Evolutionary conservation across 352 stramenopile species (phyloP), one percentile per base, ranked within the genome.

Genomic region (Phytophthora tubulina): DNA sequence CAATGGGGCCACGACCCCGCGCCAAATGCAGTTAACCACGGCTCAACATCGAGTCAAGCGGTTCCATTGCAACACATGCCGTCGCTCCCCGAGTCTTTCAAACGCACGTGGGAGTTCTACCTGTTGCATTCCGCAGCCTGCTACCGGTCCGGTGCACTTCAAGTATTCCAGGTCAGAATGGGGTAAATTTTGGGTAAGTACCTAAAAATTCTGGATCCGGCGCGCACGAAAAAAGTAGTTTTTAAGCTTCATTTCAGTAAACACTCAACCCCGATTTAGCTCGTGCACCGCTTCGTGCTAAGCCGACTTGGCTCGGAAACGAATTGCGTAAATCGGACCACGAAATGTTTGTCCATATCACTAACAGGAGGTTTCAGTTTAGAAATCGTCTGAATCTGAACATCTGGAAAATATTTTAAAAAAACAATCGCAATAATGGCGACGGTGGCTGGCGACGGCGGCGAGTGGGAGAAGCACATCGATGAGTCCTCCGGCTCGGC

Each of bases 71-170:
- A 66, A 46, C 54, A 46, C 21, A 54, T 67, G 38, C 70, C 69
- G 17, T 88, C 78, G 21, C 67, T 94, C 14, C 88, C 88, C 3
- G 78, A 93, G 51, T 93, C 85, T 4, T 97, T 96, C 53, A 84
- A 89, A 52, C 86, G 91, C 41, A 95, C 86, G 33, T 97, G 88
- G 88, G 88, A 96, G 67, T 96, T 97, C 67, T 96, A 97, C 61
- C 60, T 97, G 59, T 76, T 94, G 39, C 92, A 97, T 56, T 96
- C 86, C 7, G 90, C 91, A 31, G 90, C 89, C 30, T 95, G 88
- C 70, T 97, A 93, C 58, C 85, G 84, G 6, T 84, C 85, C 1
- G 79, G 85, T 17, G 82, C 85, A 38, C 80, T 94, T 32, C 85
- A 94, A 66, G 79, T 80, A 13, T 94, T 92, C 41, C 89, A 94